A percentile compares a stretch with the other conserved stretches of the same genome.
Evolutionary conservation across 2,329 filamentous ascomycete genomes (phyloP).

Genomic region (Lithohypha guttulata): DNA sequence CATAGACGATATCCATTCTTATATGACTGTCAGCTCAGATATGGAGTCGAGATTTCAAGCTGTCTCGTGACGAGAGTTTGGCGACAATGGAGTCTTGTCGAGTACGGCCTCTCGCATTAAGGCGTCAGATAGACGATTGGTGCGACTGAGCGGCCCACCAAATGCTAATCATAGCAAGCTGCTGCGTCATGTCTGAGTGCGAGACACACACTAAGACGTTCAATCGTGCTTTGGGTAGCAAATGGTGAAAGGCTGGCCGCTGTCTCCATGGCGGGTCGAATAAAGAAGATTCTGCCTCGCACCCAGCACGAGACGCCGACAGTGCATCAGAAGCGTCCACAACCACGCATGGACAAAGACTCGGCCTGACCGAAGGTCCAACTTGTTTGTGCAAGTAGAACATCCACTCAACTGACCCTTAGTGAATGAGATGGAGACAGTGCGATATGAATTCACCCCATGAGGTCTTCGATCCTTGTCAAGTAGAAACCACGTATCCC

Average conservation of each 20-base stretch:
- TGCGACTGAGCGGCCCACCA: conserved; percentile 1
- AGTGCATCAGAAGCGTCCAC: conserved; percentile 1
- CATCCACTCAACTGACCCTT: conserved; percentile 1
- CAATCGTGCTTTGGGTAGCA: neutral
- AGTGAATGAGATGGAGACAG: neutral
- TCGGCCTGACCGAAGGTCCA: neutral
- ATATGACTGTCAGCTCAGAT: conserved; percentile 1
- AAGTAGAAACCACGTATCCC: neutral
- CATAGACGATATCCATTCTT: conserved; percentile 3
- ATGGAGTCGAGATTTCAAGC: neutral
- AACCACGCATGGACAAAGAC: neutral
- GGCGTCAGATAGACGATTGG: conserved; percentile 1
- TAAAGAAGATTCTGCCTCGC: conserved; percentile 1
- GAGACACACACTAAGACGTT: neutral
- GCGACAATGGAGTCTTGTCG: conserved; percentile 3
- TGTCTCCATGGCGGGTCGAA: neutral
- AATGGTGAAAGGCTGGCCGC: neutral
- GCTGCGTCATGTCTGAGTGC: neutral
- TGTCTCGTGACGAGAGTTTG: conserved; percentile 1
- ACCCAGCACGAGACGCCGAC: neutral
- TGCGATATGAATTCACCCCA: neutral
- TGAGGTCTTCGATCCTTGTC: neutral
- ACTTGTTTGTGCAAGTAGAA: too few species aligned
- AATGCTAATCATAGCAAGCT: conserved; percentile 1
- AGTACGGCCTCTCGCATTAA: conserved; percentile 2